Conservation (phyloP, 2,329 filamentous ascomycete genomes). For the Botrytis galanthina region DNA sequence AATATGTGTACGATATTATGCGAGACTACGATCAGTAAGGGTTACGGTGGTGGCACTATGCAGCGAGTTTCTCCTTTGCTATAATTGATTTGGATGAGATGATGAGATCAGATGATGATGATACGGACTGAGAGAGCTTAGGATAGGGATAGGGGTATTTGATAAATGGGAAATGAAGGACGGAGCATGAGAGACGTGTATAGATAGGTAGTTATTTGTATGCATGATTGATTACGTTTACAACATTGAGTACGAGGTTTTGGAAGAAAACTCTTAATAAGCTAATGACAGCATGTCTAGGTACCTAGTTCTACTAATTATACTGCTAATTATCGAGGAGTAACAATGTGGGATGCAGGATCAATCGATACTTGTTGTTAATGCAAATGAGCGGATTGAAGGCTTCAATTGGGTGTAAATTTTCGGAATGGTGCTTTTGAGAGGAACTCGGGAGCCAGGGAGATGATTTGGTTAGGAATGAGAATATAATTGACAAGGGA, state of each 20-base stretch:
- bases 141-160: not conserved
- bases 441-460: not conserved
- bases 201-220: slow-evolving; percentile 1
- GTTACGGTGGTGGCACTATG: not conserved
- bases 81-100: not conserved
- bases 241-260: not conserved
- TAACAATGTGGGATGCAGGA: not conserved
- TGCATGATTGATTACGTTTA: not conserved
- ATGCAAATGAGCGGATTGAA: not conserved
- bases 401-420: not conserved
- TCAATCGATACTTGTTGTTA: not conserved
- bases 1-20: slow-evolving; percentile 4
- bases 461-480: not conserved
- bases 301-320: not conserved
- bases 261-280: not conserved
- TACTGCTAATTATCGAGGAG: not conserved
- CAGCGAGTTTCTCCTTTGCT: not conserved
- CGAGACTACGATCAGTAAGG: not conserved
- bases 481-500: not conserved
- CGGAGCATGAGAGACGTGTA: not conserved
- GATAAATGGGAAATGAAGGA: not conserved
- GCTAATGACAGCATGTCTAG: not conserved
- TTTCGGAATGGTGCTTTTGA: not conserved
- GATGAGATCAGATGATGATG: not conserved
- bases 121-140: not conserved